Evolutionary conservation across 176 grass and related monocot species (phyloP).

Genomic region (Eleusine indica): DNA sequence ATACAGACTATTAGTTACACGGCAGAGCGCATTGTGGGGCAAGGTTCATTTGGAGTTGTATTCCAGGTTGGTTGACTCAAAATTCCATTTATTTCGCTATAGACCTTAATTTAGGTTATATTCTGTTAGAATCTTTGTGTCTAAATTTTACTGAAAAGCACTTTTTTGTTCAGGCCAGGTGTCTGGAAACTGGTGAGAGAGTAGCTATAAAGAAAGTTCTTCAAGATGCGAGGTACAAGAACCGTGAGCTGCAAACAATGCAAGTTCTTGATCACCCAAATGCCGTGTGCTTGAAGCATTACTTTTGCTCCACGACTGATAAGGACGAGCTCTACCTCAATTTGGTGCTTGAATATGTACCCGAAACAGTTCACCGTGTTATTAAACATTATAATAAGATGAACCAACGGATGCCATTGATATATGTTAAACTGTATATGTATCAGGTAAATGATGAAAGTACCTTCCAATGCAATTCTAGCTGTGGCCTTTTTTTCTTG

Average conservation of each 20-base stretch:
- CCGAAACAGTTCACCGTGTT: conserved; percentile 80
- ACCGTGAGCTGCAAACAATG: conserved; percentile 87
- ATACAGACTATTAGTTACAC: conserved; percentile 86
- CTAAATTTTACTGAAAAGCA: conserved; percentile 8
- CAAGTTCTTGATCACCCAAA: conserved; percentile 83
- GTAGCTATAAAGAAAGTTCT: conserved; percentile 91
- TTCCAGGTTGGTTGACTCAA: conserved; percentile 59
- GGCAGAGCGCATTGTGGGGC: conserved; percentile 80
- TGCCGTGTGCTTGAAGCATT: conserved; percentile 69
- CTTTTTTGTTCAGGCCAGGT: conserved; percentile 58
- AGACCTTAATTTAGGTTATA: neutral
- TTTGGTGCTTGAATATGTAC: conserved; percentile 87
- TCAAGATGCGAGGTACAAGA: conserved; percentile 83
- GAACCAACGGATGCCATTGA: conserved; percentile 72
- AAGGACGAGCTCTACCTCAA: conserved; percentile 83
- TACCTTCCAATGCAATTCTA: conserved; percentile 3
- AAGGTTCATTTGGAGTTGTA: conserved; percentile 87
- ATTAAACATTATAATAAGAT: conserved; percentile 80
- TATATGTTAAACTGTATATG: conserved; percentile 85
- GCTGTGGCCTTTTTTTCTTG: neutral
- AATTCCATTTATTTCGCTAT: neutral
- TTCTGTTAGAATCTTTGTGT: neutral
- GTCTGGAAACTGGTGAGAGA: conserved; percentile 72
- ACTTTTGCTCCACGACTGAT: conserved; percentile 79
- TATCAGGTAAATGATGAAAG: conserved; percentile 65